phyloP scores from a whole-genome alignment of 1,284 basidiomycete genomes.

The Malassezia psittaci region DNA sequence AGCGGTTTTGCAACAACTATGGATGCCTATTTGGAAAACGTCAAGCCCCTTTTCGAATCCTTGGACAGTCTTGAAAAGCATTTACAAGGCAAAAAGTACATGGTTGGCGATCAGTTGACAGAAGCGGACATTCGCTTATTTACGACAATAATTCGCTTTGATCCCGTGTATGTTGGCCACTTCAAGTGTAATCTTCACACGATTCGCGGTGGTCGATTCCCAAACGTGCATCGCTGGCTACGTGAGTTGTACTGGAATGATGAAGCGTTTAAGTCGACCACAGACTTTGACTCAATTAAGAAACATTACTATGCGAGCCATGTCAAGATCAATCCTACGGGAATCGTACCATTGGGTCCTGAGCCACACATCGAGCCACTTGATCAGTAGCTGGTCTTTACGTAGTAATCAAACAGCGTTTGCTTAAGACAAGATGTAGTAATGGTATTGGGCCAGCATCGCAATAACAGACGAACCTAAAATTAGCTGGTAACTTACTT shows the following conservation, averaged over 20 bases:
- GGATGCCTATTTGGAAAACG: slow-evolving; percentile 68
- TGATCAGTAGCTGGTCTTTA: slow-evolving; percentile 3
- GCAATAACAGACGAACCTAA: slow-evolving; percentile 12
- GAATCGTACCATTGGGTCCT: slow-evolving; percentile 39
- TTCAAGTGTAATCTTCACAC: slow-evolving; percentile 74
- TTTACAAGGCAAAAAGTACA: slow-evolving; percentile 66
- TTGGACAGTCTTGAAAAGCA: slow-evolving; percentile 73
- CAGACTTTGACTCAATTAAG: slow-evolving; percentile 61
- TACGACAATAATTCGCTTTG: slow-evolving; percentile 71
- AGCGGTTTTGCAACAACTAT: slow-evolving; percentile 76
- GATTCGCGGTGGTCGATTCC: slow-evolving; percentile 33
- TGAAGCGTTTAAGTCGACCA: slow-evolving; percentile 75
- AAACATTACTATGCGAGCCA: slow-evolving; percentile 48
- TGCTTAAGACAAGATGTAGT: slow-evolving; percentile 9
- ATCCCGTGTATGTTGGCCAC: slow-evolving; percentile 70
- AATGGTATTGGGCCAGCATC: slow-evolving; percentile 13
- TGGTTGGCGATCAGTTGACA: slow-evolving; percentile 70
- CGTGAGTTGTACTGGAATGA: slow-evolving; percentile 84
- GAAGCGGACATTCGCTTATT: slow-evolving; percentile 79
- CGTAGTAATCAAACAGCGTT: neutral
- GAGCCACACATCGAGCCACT: slow-evolving; percentile 35
- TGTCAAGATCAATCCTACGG: slow-evolving; percentile 36
- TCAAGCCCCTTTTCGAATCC: slow-evolving; percentile 58
- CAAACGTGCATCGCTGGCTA: slow-evolving; percentile 54
- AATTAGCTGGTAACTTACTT: slow-evolving; percentile 55